phyloP scores from a whole-genome alignment of 257 asterid genomes.

The Rehmannia glutinosa region DNA sequence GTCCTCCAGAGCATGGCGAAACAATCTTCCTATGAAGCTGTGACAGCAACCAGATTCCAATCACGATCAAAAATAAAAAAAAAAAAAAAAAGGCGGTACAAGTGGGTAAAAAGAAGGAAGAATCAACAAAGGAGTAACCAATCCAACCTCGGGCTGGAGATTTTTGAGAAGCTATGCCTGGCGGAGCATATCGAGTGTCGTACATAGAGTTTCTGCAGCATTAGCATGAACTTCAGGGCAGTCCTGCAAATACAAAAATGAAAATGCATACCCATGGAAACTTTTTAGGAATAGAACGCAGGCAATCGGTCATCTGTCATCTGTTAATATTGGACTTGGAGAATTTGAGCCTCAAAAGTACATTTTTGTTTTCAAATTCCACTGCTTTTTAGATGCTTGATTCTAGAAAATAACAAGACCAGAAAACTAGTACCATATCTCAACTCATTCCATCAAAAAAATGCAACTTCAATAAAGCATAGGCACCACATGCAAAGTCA shows the following conservation, averaged over 20 bases:
- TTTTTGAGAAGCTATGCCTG: conserved; percentile 61
- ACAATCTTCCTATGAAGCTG: conserved; percentile 76
- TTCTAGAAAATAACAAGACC: not conserved
- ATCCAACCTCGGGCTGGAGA: conserved; percentile 77
- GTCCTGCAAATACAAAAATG: conserved; percentile 49
- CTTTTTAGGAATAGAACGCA: not conserved
- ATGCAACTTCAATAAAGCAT: not conserved
- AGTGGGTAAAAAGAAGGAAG: conserved; percentile 8
- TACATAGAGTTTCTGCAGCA: conserved; percentile 92
- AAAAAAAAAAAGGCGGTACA: conserved; percentile 3
- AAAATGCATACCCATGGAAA: not conserved
- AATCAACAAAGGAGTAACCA: conserved; percentile 8
- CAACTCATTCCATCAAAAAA: not conserved
- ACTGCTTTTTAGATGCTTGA: not conserved
- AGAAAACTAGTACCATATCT: not conserved
- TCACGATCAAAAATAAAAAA: conserved; percentile 20
- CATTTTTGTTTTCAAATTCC: conserved; percentile 8
- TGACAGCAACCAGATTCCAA: conserved; percentile 24
- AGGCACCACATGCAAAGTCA: not conserved
- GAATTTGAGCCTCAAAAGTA: not conserved
- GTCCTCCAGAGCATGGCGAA: conserved; percentile 72
- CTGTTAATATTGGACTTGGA: not conserved
- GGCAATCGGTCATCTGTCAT: not conserved
- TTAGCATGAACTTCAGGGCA: conserved; percentile 90
- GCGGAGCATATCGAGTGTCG: conserved; percentile 77